Percentiles rank a stretch among this genome's conserved stretches.
Evolutionary conservation across 1,284 basidiomycete species (phyloP).

Genomic region (Erythrobasidium hasegawianum): DNA sequence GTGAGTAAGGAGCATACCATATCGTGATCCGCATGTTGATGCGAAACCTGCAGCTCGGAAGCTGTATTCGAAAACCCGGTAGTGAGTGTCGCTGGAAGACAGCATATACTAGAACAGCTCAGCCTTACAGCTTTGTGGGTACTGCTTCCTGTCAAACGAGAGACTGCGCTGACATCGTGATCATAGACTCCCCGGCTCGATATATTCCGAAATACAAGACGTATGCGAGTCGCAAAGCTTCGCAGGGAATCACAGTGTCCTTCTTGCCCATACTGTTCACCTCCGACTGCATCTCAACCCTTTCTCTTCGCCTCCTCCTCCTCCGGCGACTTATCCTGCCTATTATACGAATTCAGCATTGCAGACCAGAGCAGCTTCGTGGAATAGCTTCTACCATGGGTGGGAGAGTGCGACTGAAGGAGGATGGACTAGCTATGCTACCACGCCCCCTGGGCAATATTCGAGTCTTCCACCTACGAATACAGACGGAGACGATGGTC

Average conservation of each 20-base stretch:
- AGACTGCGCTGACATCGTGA: background rate
- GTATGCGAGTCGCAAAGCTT: conserved; percentile 2
- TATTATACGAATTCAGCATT: background rate
- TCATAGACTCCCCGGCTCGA: background rate
- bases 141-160: background rate
- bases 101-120: background rate
- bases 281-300: background rate
- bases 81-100: background rate
- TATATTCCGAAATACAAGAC: conserved; percentile 2
- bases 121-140: background rate
- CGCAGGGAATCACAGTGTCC: background rate
- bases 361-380: background rate
- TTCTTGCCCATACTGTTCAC: background rate
- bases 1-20: background rate
- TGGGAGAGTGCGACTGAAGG: background rate
- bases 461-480: too few relatives aligned
- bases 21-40: background rate
- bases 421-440: background rate
- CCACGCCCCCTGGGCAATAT: background rate
- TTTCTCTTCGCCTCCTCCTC: background rate
- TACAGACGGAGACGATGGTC: too few relatives aligned
- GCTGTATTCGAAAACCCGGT: conserved; percentile 1
- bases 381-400: background rate
- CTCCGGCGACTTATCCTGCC: background rate
- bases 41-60: background rate